A percentile compares a stretch with the other conserved stretches of the same genome.
Conservation (phyloP, 768 basidiomycete species). For the Lentinula aciculospora region DNA sequence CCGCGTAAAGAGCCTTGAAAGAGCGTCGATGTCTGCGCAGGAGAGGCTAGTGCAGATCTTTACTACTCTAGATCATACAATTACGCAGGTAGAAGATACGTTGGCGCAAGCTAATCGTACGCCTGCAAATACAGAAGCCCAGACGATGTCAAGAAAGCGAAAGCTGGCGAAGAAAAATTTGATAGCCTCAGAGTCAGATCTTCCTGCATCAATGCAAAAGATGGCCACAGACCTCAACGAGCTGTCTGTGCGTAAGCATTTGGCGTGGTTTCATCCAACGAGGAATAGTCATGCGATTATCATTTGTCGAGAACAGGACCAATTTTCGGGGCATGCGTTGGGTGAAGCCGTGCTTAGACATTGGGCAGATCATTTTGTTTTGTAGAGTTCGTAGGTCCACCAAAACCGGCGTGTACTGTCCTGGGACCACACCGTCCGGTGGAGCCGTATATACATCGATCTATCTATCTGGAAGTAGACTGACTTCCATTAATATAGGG, state of each 20-base stretch:
- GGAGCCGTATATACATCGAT: no score
- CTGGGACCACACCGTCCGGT: no score
- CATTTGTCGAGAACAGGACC: slow-evolving; percentile 16
- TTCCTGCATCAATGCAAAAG: slow-evolving; percentile 14
- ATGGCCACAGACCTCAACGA: slow-evolving; percentile 17
- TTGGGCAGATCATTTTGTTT: slow-evolving; percentile 19
- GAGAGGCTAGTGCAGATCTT: slow-evolving; percentile 8
- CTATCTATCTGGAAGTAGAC: no score
- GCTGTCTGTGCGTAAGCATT: slow-evolving; percentile 18
- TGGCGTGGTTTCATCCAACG: slow-evolving; percentile 18
- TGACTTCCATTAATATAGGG: no score
- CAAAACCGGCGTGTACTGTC: no score
- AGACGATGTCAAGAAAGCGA: no score
- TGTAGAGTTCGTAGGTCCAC: no score
- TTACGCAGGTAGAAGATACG: neutral
- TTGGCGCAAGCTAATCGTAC: neutral
- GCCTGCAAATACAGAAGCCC: neutral
- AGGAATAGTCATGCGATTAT: slow-evolving; percentile 21
- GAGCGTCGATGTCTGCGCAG: neutral
- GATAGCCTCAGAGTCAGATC: neutral
- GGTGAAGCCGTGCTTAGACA: slow-evolving; percentile 20
- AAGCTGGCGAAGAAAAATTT: neutral
- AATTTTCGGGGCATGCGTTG: slow-evolving; percentile 14
- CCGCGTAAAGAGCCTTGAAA: neutral
- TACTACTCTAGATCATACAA: neutral